Base-by-base conservation (phyloP, 768 basidiomycete genomes). In the Pisolithus microcarpus region DNA sequence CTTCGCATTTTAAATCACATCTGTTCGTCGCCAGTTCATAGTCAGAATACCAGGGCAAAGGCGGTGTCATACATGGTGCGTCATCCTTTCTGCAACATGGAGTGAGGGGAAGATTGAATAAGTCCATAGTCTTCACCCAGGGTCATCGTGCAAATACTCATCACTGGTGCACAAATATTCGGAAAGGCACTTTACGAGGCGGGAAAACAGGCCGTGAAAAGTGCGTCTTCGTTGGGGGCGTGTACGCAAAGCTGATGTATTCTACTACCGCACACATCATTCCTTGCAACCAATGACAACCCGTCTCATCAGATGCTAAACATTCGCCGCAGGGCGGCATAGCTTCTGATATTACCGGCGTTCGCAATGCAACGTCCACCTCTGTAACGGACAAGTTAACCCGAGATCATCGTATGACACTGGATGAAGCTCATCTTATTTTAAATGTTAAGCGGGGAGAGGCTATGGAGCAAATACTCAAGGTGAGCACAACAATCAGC, bases 371-470 rank as follows among this genome's bases (percentile, higher is more conserved):
- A 16, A 87, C 73, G 11, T 83, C 87, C 13, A 78, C 77, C n/a
- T 88, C 87, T 23, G 56, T 75, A 7, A 88, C 87, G 10, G 91
- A 93, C 75, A 81, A 79, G 61, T 71, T 96, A 37, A 91, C 90
- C 48, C 80, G 85, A 56, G 81, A 88, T 56, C 83, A 92, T 61
- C 82, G 85, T 46, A 94, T 99, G 93, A 92, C 91, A 7, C 60
- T 95, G 58, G 94, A 97, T 58, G 96, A 99, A 71, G 96, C 95
- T 18, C 85, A 85, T 61, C 72, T 96, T 52, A 92, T 99, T 61
- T 71, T 99, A 55, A 97, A 99, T 66, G 72, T 80, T 19, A 94
- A 91, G 67, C 79, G 80, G 36, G 86, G 77, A 19, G 86, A 89
- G 21, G 60, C 73, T 0, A 64, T 86, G 62, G 85, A 91, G 63